phyloP scores from a whole-genome alignment of 1,284 basidiomycete genomes.

The Heterobasidion occidentale region DNA sequence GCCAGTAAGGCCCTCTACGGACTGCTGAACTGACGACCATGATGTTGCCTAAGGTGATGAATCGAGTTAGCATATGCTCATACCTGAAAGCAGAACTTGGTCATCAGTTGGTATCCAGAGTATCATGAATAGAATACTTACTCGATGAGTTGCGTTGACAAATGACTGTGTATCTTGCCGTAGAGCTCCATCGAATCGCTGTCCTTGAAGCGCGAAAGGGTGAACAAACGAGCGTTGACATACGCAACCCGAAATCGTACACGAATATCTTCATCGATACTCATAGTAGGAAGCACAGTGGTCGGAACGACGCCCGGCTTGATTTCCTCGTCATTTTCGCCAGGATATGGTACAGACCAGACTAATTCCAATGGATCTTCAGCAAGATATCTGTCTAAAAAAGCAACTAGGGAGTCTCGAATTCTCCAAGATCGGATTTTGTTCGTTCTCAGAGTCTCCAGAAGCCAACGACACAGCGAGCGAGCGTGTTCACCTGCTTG shows the following conservation, averaged over 20 bases:
- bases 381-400: conserved; percentile 60
- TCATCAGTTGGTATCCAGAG: no score
- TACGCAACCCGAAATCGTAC: conserved; percentile 75
- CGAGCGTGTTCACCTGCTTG: conserved; percentile 39
- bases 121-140: conserved; percentile 23
- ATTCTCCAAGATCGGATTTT: conserved; percentile 58
- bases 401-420: conserved; percentile 56
- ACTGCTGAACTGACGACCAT: conserved; percentile 76
- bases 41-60: conserved; percentile 77
- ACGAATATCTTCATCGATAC: conserved; percentile 73
- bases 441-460: conserved; percentile 31
- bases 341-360: conserved; percentile 29
- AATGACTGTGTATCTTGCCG: conserved; percentile 29
- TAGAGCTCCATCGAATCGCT: conserved; percentile 34
- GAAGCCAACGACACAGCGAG: conserved; percentile 46
- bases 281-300: conserved; percentile 42
- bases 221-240: conserved; percentile 55
- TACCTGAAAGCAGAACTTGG: conserved; percentile 31
- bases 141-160: conserved; percentile 38
- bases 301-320: conserved; percentile 30
- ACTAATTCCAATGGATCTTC: conserved; percentile 49
- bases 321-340: conserved; percentile 21
- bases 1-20: conserved; percentile 84
- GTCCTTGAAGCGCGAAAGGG: conserved; percentile 23
- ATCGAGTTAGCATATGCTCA: conserved; percentile 75